Base-by-base conservation (phyloP, 2,329 filamentous ascomycete genomes). In the Neonectria faginata region DNA sequence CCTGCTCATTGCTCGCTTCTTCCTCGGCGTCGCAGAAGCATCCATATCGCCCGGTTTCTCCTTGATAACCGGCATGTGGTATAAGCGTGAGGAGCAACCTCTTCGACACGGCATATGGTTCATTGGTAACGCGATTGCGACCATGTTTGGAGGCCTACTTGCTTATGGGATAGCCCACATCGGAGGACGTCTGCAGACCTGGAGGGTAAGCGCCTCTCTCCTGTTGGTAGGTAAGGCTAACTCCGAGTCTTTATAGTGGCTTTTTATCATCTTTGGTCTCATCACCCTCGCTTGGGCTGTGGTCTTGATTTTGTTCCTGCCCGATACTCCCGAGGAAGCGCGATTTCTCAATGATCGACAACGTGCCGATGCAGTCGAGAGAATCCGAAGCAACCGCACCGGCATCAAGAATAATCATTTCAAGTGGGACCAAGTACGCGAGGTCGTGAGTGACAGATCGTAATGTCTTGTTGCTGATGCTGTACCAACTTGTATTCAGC, bases 1-100 rank as follows among this genome's bases (percentile, higher is more conserved):
- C 5, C 47, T 72, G 1, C 31, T 72, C 2, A 56, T 68, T 0
- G 68, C 65, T 1, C 65, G 70, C 1, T 70, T 71, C 47, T 70
- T 72, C 20, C 70, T 72, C 0, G 70, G 70, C 16, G 68, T 64
- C 5, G 70, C 70, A 2, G 70, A 72, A 8, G 70, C 70, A 9
- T 73, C 70, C 3, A 73, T 73, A 9, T 71, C 70, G 0, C 70
- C 70, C 0, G 70, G 68, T 0, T 71, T 72, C 10, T 68, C 67
- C 0, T 41, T 72, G 5, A 71, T 72, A 2, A 73, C 70, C 11
- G 70, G 70, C 3, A 72, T 72, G 70, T 72, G 70, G 70, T 72
- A 72, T 2, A 70, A 55, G 1, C 67, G 70, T 0, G 70, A 73
- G 3, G 70, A 72, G 2, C 68, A 72, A 3, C 70, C 70, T 11